Percentiles rank a stretch among this genome's conserved stretches.
Evolutionary conservation across 306 rosid genomes (phyloP).

Genomic region (Vigna trinervia): DNA sequence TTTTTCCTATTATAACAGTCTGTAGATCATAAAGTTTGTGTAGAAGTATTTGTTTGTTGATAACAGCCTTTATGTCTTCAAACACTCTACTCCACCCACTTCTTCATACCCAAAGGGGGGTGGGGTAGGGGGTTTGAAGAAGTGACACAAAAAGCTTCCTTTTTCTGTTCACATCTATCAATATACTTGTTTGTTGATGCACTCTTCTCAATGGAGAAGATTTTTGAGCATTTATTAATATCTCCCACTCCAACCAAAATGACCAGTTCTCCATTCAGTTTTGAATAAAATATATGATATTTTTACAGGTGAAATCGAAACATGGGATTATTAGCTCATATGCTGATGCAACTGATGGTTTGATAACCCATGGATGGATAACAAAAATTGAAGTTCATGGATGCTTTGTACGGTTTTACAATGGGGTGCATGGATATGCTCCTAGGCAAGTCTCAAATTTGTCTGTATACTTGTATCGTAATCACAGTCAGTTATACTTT

Average conservation of each 20-base stretch:
- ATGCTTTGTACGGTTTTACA: constrained; percentile 89
- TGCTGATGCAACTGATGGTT: constrained; percentile 77
- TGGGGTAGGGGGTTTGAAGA: background rate
- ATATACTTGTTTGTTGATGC: background rate
- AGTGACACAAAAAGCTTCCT: background rate
- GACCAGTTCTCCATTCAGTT: constrained; percentile 22
- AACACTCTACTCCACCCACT: too few relatives aligned
- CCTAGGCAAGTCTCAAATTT: constrained; percentile 70
- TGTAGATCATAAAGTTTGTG: background rate
- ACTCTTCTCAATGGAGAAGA: background rate
- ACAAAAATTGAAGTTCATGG: constrained; percentile 90
- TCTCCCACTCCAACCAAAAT: background rate
- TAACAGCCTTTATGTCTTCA: too few relatives aligned
- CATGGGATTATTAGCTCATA: constrained; percentile 79
- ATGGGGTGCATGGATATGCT: constrained; percentile 94
- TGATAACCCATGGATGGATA: constrained; percentile 97
- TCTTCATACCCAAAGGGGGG: too few relatives aligned
- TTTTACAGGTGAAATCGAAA: constrained; percentile 84
- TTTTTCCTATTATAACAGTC: background rate
- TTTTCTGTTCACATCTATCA: background rate
- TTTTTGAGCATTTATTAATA: constrained; percentile 19
- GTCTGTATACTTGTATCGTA: constrained; percentile 11
- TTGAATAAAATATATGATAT: constrained; percentile 42
- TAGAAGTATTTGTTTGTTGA: too few relatives aligned
- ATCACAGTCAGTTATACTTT: background rate